Percentiles rank a stretch among this genome's conserved stretches.
Conservation (phyloP, 164 flowering plant genomes). For the Chimonanthus praecox region DNA sequence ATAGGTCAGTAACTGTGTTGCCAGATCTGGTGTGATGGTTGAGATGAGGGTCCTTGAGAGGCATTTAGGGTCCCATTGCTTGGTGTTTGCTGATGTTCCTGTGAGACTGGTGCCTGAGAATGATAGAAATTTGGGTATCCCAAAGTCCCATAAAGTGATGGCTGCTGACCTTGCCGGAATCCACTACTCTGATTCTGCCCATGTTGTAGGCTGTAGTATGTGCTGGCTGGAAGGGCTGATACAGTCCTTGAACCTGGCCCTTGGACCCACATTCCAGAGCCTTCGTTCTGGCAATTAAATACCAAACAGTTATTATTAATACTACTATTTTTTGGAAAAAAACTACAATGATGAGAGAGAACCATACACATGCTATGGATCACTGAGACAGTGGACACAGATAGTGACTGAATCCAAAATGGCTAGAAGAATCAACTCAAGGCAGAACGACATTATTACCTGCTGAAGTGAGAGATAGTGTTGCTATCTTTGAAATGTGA, state of each 20-base stretch:
- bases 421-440: neutral
- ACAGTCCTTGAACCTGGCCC: slow-evolving; percentile 77
- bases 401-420: neutral
- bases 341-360: too few species aligned
- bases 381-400: too few species aligned
- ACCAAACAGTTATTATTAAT: too few species aligned
- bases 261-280: slow-evolving; percentile 69
- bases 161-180: slow-evolving; percentile 79
- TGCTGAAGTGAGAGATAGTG: slow-evolving; percentile 68
- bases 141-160: slow-evolving; percentile 56
- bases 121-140: slow-evolving; percentile 85
- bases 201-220: slow-evolving; percentile 62
- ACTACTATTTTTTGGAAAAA: too few species aligned
- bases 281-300: slow-evolving; percentile 46
- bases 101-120: slow-evolving; percentile 53
- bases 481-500: slow-evolving; percentile 85
- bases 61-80: slow-evolving; percentile 57
- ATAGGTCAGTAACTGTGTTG: slow-evolving; percentile 66
- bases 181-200: slow-evolving; percentile 64
- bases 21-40: slow-evolving; percentile 89
- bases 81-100: slow-evolving; percentile 72
- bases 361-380: too few species aligned
- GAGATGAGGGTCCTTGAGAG: slow-evolving; percentile 60
- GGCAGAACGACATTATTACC: slow-evolving; percentile 23
- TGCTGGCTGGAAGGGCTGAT: slow-evolving; percentile 60